Evolutionary conservation across 2,329 filamentous ascomycete species (phyloP).

Genomic region (Cercospora zeae-maydis): DNA sequence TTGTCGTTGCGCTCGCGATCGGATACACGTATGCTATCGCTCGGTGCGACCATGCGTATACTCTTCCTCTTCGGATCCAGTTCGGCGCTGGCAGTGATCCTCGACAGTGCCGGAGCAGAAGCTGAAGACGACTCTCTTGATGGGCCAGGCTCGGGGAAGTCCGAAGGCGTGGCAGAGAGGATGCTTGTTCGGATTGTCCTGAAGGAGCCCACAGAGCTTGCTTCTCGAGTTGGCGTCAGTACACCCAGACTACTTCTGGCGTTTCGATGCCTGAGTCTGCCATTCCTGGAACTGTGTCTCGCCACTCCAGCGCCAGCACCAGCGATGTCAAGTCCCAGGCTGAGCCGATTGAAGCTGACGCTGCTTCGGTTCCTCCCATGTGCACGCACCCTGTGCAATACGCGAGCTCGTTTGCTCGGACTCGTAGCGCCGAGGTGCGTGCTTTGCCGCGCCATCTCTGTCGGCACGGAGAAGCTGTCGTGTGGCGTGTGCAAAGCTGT

Average conservation of each 20-base stretch:
- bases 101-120: constrained; percentile 27
- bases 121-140: constrained; percentile 25
- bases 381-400: constrained; percentile 28
- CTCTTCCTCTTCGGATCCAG: constrained; percentile 37
- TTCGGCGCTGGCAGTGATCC: constrained; percentile 23
- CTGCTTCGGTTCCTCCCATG: constrained; percentile 29
- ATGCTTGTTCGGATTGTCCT: constrained; percentile 41
- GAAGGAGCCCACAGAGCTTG: constrained; percentile 38
- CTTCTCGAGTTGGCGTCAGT: constrained; percentile 30
- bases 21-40: constrained; percentile 32
- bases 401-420: constrained; percentile 30
- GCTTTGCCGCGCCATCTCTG: constrained; percentile 40
- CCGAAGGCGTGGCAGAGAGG: constrained; percentile 39
- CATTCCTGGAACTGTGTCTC: constrained; percentile 5
- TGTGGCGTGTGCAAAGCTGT: constrained; percentile 40
- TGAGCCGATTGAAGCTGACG: constrained; percentile 24
- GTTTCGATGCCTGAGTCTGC: constrained; percentile 18
- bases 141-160: constrained; percentile 36
- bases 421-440: constrained; percentile 29
- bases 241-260: constrained; percentile 27
- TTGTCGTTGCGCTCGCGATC: constrained; percentile 29
- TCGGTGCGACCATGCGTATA: constrained; percentile 40
- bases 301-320: constrained; percentile 3
- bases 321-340: constrained; percentile 24
- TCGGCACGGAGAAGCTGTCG: constrained; percentile 44